A percentile compares a stretch with the other conserved stretches of the same genome.
These are phyloP conservation scores for Pichia thaimueangensis DNA, from an alignment of 805 yeast species.

Conservation along the genomic window DNA sequence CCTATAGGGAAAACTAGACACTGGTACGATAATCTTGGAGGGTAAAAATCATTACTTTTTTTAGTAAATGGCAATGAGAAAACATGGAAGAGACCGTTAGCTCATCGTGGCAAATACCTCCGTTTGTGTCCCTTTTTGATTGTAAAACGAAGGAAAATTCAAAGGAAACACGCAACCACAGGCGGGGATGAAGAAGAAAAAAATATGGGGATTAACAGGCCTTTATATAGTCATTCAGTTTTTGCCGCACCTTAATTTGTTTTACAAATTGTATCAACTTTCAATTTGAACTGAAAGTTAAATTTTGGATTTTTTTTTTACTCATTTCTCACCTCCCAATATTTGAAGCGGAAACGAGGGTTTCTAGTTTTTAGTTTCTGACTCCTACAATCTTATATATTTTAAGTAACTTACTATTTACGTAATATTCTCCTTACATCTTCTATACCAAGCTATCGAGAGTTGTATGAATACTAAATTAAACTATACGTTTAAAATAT, in stretches of 20 bases:
- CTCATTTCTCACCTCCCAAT: too few species aligned
- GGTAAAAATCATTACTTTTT: slow-evolving; percentile 29
- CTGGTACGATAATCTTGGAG: slow-evolving; percentile 42
- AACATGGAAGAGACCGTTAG: slow-evolving; percentile 54
- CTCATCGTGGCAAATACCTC: slow-evolving; percentile 70
- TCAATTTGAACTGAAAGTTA: too few species aligned
- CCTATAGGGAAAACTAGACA: slow-evolving; percentile 42
- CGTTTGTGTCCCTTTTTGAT: slow-evolving; percentile 46
- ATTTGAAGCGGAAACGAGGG: slow-evolving; percentile 3
- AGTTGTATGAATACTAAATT: not conserved
- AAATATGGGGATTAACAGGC: not conserved
- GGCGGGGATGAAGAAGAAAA: not conserved
- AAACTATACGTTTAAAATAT: slow-evolving; percentile 22
- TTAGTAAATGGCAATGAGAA: slow-evolving; percentile 54
- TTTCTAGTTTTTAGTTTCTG: too few species aligned
- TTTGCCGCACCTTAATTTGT: not conserved
- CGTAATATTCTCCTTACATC: too few species aligned
- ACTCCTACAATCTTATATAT: too few species aligned
- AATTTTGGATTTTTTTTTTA: too few species aligned
- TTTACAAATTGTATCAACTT: not conserved
- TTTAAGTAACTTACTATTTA: too few species aligned
- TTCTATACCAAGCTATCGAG: too few species aligned
- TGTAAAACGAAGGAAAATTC: slow-evolving; percentile 28
- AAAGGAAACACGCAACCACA: not conserved
- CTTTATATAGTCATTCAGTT: too few species aligned